Conservation (phyloP, 495 filamentous ascomycete species). For the Rhypophila decipiens region DNA sequence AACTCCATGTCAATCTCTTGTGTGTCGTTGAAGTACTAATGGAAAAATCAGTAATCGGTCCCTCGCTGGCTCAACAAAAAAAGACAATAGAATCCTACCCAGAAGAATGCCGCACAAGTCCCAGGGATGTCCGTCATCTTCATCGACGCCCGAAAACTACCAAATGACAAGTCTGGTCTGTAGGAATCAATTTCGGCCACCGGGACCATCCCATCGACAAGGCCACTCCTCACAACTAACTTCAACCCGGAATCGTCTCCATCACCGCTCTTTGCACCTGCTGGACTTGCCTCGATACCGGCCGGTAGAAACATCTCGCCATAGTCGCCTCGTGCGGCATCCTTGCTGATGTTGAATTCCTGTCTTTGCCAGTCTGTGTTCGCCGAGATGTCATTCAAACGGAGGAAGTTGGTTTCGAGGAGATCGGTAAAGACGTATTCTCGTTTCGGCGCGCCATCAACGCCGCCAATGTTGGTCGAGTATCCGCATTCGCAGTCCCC, state of each 20-base stretch:
- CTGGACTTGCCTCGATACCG: constrained; percentile 52
- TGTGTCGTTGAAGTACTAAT: constrained; percentile 65
- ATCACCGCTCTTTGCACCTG: constrained; percentile 28
- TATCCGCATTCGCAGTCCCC: constrained; percentile 72
- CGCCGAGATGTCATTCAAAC: constrained; percentile 37
- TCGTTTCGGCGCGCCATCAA: constrained; percentile 29
- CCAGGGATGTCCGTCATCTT: constrained; percentile 52
- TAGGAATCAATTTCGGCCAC: constrained; percentile 54
- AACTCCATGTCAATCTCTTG: constrained; percentile 79
- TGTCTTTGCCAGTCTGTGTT: constrained; percentile 58
- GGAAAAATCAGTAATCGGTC: background rate
- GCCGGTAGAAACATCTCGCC: constrained; percentile 52
- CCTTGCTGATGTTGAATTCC: constrained; percentile 52
- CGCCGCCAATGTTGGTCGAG: constrained; percentile 4
- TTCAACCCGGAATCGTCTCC: constrained; percentile 43
- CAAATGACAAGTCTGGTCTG: constrained; percentile 55
- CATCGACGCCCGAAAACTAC: constrained; percentile 61
- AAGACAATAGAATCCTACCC: too few species aligned
- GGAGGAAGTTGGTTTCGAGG: constrained; percentile 62
- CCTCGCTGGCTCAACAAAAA: background rate
- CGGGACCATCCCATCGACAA: constrained; percentile 45
- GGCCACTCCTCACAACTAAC: constrained; percentile 48
- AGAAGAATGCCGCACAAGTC: constrained; percentile 74
- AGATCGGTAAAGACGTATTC: constrained; percentile 55
- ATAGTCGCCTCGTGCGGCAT: constrained; percentile 51